phyloP scores from a whole-genome alignment of 257 asterid genomes.

The Plantago ovata region DNA sequence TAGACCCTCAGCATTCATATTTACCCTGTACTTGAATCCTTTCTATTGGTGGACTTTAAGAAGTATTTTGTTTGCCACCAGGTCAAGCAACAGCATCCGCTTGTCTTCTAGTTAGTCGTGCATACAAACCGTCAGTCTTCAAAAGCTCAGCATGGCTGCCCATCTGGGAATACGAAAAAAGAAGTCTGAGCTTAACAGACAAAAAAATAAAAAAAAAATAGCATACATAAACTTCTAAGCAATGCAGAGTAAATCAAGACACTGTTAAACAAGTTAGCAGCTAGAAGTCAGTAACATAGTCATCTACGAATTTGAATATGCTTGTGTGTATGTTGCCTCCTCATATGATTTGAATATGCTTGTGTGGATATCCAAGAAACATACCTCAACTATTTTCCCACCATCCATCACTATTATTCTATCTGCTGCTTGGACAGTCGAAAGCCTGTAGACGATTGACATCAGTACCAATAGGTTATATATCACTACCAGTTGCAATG shows the following conservation, averaged over 20 bases:
- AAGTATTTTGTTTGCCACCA: not conserved
- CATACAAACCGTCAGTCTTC: constrained; percentile 64
- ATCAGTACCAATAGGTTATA: constrained; percentile 11
- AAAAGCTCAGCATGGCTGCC: constrained; percentile 76
- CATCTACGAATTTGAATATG: not conserved
- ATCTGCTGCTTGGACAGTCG: constrained; percentile 86
- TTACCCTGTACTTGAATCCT: not conserved
- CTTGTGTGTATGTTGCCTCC: too few relatives aligned
- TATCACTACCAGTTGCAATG: too few relatives aligned
- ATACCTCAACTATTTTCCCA: constrained; percentile 84
- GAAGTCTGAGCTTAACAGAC: not conserved
- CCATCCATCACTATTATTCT: constrained; percentile 80
- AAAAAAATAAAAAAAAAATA: not conserved
- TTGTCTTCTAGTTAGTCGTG: constrained; percentile 74
- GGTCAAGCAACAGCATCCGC: constrained; percentile 73
- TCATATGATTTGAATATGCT: too few relatives aligned
- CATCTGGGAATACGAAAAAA: constrained; percentile 41
- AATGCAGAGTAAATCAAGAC: not conserved
- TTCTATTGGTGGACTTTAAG: not conserved
- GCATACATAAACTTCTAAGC: not conserved
- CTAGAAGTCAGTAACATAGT: not conserved
- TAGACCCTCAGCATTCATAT: constrained; percentile 6
- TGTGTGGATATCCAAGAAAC: not conserved
- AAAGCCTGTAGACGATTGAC: constrained; percentile 53
- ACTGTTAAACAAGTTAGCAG: not conserved